Evolutionary conservation across 164 flowering plant species (phyloP).

Genomic region (Malania oleifera): DNA sequence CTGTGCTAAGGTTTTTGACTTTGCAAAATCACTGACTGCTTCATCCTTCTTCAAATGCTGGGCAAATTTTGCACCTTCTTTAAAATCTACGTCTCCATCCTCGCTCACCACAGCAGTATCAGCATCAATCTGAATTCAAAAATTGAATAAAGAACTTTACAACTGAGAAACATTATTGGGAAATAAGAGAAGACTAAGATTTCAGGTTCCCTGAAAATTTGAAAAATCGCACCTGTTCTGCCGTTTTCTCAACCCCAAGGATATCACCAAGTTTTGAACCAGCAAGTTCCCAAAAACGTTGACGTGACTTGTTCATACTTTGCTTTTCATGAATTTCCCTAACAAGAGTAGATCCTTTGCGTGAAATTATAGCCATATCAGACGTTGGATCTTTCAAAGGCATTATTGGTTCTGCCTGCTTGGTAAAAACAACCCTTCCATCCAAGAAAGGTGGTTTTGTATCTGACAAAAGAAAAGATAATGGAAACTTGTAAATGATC

Average conservation of each 20-base stretch:
- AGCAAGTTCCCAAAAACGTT: conserved; percentile 99
- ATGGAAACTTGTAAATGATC: not conserved
- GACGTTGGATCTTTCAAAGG: conserved; percentile 97
- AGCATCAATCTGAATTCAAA: conserved; percentile 70
- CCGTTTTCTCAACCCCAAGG: conserved; percentile 93
- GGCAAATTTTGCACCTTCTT: conserved; percentile 90
- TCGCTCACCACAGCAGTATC: conserved; percentile 93
- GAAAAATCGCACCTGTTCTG: conserved; percentile 61
- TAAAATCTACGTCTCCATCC: conserved; percentile 91
- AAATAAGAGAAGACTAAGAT: not conserved
- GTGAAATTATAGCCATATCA: conserved; percentile 96
- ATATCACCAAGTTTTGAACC: conserved; percentile 96
- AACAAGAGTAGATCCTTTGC: conserved; percentile 85
- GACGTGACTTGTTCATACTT: conserved; percentile 82
- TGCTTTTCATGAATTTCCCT: conserved; percentile 90
- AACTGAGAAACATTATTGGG: not conserved
- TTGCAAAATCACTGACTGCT: conserved; percentile 98
- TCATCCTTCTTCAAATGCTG: conserved; percentile 89
- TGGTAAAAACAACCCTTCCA: conserved; percentile 90
- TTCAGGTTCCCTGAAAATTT: not conserved
- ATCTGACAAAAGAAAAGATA: conserved; percentile 37
- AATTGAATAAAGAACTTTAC: not conserved
- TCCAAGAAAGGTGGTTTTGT: conserved; percentile 97
- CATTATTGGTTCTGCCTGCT: conserved; percentile 95
- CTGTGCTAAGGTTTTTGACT: conserved; percentile 67